Base-by-base conservation (phyloP, 1,284 basidiomycete species). In the Cerioporus squamosus region DNA sequence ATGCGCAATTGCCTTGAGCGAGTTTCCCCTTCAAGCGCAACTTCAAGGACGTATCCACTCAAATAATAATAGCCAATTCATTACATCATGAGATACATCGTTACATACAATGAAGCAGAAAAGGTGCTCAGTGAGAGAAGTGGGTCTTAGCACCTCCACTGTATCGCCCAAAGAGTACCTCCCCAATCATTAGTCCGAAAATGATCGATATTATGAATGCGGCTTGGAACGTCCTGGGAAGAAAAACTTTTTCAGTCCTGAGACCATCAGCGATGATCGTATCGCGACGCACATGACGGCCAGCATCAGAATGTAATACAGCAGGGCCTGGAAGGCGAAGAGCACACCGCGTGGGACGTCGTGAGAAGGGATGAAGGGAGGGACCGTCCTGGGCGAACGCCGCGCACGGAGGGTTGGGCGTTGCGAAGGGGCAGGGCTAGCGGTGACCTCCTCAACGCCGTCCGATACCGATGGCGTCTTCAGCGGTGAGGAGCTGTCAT, bases 211-310 rank as follows among this genome's bases (percentile, higher is more conserved):
- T 82, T 51, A 91, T 77, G 65, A 81, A 92, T 8, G 82, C 84
- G 17, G 80, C 87, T 63, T 91, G 85, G 71, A 87, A 91, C 5
- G 89, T 88, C 90, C 90, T 92, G 60, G 50, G 33, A 36, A 33
- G 44, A 58, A 56, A 43, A 62, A 48, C 12, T 44, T 57, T 57
- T 62, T 57, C 18, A 44, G 46, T 39, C 29, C 9, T 36, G 5
- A 23, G 15, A 45, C 56, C 45, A 55, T 53, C 52, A 50, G 39
- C 14, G 33, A 10, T 36, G 33, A 36, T 36, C 33, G 33, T 36
- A 36, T 36, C 33, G 33, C 12, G 29, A 59, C 87, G 72, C 73
- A 90, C 90, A 92, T 92, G 67, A 89, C 79, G 10, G 81, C 81
- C 69, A 92, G 69, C 90, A 91, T 91, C 53, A 91, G 77, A 9